A percentile compares a stretch with the other conserved stretches of the same genome.
Conservation (phyloP, 805 yeast genomes). For the Ogataea pilisensis region DNA sequence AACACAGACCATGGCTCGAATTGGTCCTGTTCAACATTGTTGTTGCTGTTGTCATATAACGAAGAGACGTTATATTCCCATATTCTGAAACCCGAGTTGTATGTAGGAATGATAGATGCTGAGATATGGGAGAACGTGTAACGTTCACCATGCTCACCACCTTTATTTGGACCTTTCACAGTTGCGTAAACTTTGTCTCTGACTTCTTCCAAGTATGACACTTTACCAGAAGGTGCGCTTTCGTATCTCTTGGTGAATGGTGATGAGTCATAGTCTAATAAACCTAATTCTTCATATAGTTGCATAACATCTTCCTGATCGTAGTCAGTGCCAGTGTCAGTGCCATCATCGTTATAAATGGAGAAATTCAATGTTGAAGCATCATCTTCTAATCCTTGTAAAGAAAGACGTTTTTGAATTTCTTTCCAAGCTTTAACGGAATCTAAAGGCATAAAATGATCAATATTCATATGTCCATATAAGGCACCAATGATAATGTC, state of each 20-base stretch:
- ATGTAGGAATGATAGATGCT: conserved; percentile 79
- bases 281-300: conserved; percentile 14
- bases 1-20: conserved; percentile 57
- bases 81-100: conserved; percentile 75
- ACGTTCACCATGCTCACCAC: conserved; percentile 47
- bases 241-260: conserved; percentile 37
- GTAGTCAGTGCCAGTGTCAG: conserved; percentile 13
- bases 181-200: conserved; percentile 50
- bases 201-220: conserved; percentile 54
- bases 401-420: conserved; percentile 24
- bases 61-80: conserved; percentile 82
- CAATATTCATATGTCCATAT: conserved; percentile 88
- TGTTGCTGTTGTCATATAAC: too few relatives aligned
- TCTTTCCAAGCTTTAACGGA: conserved; percentile 62
- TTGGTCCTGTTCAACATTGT: too few relatives aligned
- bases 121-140: conserved; percentile 68
- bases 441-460: conserved; percentile 78
- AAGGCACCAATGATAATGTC: conserved; percentile 81
- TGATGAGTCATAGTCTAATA: conserved; percentile 12
- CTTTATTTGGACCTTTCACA: conserved; percentile 41
- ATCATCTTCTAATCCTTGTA: conserved; percentile 21
- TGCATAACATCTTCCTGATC: conserved; percentile 19
- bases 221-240: conserved; percentile 68
- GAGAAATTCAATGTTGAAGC: conserved; percentile 4
- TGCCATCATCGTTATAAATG: conserved; percentile 24